Evolutionary conservation across 176 grass and related monocot species (phyloP).

Genomic region (Rhynchospora breviuscula): DNA sequence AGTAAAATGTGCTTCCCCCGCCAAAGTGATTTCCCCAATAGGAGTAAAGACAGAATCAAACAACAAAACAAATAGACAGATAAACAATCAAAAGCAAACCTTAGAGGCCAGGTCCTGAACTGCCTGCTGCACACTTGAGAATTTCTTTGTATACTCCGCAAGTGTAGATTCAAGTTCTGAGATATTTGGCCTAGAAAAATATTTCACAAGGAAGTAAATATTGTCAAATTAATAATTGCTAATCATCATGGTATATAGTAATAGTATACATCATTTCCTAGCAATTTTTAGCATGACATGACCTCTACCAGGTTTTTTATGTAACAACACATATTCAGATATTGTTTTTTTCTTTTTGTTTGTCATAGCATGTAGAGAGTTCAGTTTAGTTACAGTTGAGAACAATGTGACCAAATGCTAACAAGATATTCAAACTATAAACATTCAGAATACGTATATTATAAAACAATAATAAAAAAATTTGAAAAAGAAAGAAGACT

Average conservation of each 20-base stretch:
- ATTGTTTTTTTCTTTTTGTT: not conserved
- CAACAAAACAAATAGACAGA: not conserved
- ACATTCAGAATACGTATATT: not conserved
- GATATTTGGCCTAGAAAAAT: constrained; percentile 72
- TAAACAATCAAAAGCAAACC: constrained; percentile 30
- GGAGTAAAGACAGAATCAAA: not conserved
- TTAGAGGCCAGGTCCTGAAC: constrained; percentile 93
- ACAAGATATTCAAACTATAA: not conserved
- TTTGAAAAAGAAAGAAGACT: not conserved
- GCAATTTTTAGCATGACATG: not conserved
- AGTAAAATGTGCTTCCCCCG: not conserved
- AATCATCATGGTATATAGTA: not conserved
- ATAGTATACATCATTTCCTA: not conserved
- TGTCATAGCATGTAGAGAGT: not conserved
- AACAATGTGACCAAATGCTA: not conserved
- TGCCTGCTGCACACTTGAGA: constrained; percentile 87
- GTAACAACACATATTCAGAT: not conserved
- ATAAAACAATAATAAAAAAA: not conserved
- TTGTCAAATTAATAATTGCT: not conserved
- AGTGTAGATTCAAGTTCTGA: constrained; percentile 82
- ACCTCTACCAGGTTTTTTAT: not conserved
- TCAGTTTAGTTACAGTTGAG: not conserved
- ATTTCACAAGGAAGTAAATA: not conserved
- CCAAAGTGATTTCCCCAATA: not conserved
- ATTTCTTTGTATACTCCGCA: constrained; percentile 85